These are phyloP conservation scores for Ogataea hybrid DNA, from an alignment of 1,139 yeast species.

Conservation along the genomic window DNA sequence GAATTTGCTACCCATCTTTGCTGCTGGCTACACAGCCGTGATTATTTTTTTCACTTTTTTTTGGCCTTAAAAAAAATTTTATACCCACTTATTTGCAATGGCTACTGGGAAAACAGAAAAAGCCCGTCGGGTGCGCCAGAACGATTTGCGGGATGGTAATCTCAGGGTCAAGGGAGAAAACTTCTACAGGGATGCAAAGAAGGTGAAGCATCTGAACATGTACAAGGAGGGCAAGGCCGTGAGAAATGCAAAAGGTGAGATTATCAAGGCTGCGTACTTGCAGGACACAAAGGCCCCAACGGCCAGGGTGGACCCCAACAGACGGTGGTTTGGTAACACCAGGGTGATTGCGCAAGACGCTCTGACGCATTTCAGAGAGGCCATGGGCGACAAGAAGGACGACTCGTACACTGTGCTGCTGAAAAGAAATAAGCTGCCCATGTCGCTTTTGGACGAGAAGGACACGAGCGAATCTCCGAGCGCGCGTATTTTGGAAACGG, in stretches of 20 bases:
- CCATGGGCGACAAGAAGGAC: constrained; percentile 81
- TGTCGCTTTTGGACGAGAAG: constrained; percentile 90
- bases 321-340: constrained; percentile 97
- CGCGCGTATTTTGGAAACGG: constrained; percentile 83
- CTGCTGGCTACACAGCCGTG: not conserved
- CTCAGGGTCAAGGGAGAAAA: constrained; percentile 95
- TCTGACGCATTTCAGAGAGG: constrained; percentile 87
- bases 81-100: constrained; percentile 43
- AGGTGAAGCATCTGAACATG: constrained; percentile 88
- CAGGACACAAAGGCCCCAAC: constrained; percentile 87
- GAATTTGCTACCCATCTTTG: too few relatives aligned
- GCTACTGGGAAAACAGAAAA: constrained; percentile 94
- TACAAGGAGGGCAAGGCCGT: constrained; percentile 88
- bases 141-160: constrained; percentile 83
- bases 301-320: constrained; percentile 94
- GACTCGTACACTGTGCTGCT: constrained; percentile 88
- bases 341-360: constrained; percentile 98
- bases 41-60: constrained; percentile 7
- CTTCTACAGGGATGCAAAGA: constrained; percentile 92
- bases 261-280: constrained; percentile 80
- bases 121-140: constrained; percentile 78
- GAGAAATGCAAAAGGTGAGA: constrained; percentile 84
- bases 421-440: constrained; percentile 89
- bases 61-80: constrained; percentile 11
- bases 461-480: constrained; percentile 72